A percentile compares a stretch with the other conserved stretches of the same genome.
phyloP scores from a whole-genome alignment of 2,329 filamentous ascomycete genomes.

The Trichoderma afroharzianum region DNA sequence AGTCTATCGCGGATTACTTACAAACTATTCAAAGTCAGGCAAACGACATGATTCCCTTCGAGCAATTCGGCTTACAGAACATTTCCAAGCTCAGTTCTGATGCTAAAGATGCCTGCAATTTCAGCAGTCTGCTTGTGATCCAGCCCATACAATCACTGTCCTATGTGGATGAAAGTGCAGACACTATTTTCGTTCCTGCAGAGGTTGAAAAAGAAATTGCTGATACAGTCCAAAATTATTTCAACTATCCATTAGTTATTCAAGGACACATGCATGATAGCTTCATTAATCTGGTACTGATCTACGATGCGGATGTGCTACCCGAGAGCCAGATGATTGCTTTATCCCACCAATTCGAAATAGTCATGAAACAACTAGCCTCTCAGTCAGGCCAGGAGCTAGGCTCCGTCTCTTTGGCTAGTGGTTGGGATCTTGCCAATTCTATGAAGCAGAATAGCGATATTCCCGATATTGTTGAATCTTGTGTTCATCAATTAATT shows the following conservation, averaged over 20 bases:
- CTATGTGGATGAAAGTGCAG: background rate
- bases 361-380: background rate
- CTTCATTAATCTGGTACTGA: slow-evolving; percentile 2
- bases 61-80: slow-evolving; percentile 26
- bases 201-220: slow-evolving; percentile 3
- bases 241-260: slow-evolving; percentile 13
- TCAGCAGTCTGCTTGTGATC: slow-evolving; percentile 23
- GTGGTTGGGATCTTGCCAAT: slow-evolving; percentile 2
- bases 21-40: slow-evolving; percentile 18
- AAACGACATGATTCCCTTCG: slow-evolving; percentile 22
- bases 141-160: slow-evolving; percentile 15
- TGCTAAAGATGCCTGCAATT: slow-evolving; percentile 21
- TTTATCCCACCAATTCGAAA: slow-evolving; percentile 12
- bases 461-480: slow-evolving; percentile 8
- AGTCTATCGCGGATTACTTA: background rate
- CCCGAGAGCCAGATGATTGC: slow-evolving; percentile 2
- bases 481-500: slow-evolving; percentile 17
- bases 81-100: slow-evolving; percentile 21
- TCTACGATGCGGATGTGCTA: background rate
- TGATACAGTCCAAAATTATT: slow-evolving; percentile 13
- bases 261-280: slow-evolving; percentile 9
- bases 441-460: slow-evolving; percentile 6
- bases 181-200: background rate
- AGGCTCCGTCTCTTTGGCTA: background rate
- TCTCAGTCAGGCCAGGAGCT: background rate